phyloP scores from a whole-genome alignment of 1,139 yeast genomes.

The Pichia inconspicua region DNA sequence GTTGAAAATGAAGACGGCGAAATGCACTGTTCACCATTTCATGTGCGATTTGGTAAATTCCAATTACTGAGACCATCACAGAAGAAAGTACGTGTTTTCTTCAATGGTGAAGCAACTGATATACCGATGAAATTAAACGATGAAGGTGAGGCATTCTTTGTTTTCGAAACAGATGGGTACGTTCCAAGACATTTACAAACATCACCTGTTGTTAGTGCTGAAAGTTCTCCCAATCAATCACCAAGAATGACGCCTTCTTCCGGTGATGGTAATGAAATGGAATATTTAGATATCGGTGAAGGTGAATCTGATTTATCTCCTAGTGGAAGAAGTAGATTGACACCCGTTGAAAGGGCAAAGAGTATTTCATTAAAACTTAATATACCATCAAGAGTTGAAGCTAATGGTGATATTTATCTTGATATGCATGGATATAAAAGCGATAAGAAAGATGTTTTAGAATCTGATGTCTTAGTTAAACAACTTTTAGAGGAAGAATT shows the following conservation, averaged over 20 bases:
- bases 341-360: slow-evolving; percentile 54
- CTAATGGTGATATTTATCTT: slow-evolving; percentile 81
- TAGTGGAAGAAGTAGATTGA: slow-evolving; percentile 8
- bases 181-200: slow-evolving; percentile 78
- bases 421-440: slow-evolving; percentile 98
- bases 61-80: slow-evolving; percentile 92
- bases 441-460: slow-evolving; percentile 62
- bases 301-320: slow-evolving; percentile 16
- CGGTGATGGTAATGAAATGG: slow-evolving; percentile 45
- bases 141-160: slow-evolving; percentile 97
- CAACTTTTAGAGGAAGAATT: slow-evolving; percentile 66
- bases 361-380: slow-evolving; percentile 63
- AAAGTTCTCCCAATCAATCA: slow-evolving; percentile 61
- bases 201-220: slow-evolving; percentile 86
- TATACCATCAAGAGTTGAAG: slow-evolving; percentile 82
- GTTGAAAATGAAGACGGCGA: slow-evolving; percentile 86
- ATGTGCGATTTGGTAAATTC: slow-evolving; percentile 90
- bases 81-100: slow-evolving; percentile 82
- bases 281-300: slow-evolving; percentile 30
- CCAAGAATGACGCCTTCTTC: slow-evolving; percentile 30
- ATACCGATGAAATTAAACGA: slow-evolving; percentile 95
- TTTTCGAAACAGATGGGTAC: slow-evolving; percentile 70
- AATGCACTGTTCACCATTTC: slow-evolving; percentile 91
- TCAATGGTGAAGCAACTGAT: slow-evolving; percentile 74
- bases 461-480: slow-evolving; percentile 63